Percentiles rank a stretch among this genome's conserved stretches.
Conservation (phyloP, 352 stramenopile genomes). For the Pythium phragmitis region DNA sequence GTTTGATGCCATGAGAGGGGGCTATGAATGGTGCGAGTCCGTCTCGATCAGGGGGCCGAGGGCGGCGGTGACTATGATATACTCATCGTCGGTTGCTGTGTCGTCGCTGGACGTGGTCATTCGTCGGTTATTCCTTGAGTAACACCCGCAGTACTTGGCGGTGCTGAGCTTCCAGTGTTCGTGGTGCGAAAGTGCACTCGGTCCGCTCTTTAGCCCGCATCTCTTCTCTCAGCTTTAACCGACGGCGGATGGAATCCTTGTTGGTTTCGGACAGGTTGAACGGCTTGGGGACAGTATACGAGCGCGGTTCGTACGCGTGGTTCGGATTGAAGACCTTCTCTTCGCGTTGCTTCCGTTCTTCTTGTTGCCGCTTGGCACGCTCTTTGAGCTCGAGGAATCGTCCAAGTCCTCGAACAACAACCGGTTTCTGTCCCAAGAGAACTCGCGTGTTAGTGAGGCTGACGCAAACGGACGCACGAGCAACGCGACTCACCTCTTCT, state of each 20-base stretch:
- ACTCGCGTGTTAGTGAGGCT: neutral
- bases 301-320: conserved; percentile 57
- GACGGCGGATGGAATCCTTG: conserved; percentile 48
- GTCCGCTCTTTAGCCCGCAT: conserved; percentile 48
- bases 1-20: too few relatives aligned
- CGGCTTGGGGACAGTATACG: conserved; percentile 71
- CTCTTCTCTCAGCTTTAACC: conserved; percentile 43
- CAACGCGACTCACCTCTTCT: conserved; percentile 8
- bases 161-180: conserved; percentile 55
- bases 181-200: conserved; percentile 63
- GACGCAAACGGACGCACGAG: neutral
- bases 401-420: conserved; percentile 78
- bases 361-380: conserved; percentile 59
- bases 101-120: too few relatives aligned
- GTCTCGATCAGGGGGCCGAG: too few relatives aligned
- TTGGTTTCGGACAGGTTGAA: conserved; percentile 71
- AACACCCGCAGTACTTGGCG: conserved; percentile 39
- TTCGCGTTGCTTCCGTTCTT: conserved; percentile 63
- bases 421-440: conserved; percentile 24
- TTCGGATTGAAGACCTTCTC: conserved; percentile 62
- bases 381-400: conserved; percentile 79
- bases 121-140: conserved; percentile 17
- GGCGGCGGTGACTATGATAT: too few relatives aligned
- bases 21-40: too few relatives aligned
- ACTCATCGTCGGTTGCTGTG: too few relatives aligned